A percentile compares a stretch with the other conserved stretches of the same genome.
Conservation (phyloP, 306 rosid species). For the Luffa acutangula region DNA sequence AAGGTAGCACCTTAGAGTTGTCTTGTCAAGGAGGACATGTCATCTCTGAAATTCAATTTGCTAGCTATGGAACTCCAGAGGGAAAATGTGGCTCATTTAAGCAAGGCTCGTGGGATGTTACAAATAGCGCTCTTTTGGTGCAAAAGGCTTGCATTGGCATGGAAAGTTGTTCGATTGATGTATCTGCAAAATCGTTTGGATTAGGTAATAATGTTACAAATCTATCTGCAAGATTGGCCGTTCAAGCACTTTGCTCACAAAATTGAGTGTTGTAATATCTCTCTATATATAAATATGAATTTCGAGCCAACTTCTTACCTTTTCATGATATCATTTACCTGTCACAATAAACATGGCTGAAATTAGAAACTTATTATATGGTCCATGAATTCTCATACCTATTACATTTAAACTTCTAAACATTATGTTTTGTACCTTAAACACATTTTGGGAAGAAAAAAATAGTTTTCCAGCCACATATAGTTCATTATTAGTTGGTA, state of each 20-base stretch:
- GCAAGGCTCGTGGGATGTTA: not conserved
- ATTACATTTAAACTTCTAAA: too few relatives aligned
- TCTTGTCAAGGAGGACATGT: conserved; percentile 27
- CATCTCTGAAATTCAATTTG: conserved; percentile 25
- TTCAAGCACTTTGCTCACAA: conserved; percentile 32
- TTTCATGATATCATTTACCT: too few relatives aligned
- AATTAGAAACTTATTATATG: too few relatives aligned
- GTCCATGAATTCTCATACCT: too few relatives aligned
- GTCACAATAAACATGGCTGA: too few relatives aligned
- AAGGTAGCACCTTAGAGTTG: conserved; percentile 30
- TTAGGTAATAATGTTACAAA: conserved; percentile 17
- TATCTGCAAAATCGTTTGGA: conserved; percentile 28
- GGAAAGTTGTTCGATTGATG: conserved; percentile 23
- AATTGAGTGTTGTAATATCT: not conserved
- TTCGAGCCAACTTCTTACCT: too few relatives aligned
- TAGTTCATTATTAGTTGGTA: too few relatives aligned
- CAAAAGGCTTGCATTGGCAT: conserved; percentile 36
- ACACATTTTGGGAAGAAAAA: too few relatives aligned
- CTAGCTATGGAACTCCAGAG: conserved; percentile 37
- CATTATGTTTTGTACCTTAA: too few relatives aligned
- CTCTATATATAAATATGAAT: too few relatives aligned
- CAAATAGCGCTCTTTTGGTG: not conserved
- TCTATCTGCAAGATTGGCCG: conserved; percentile 22
- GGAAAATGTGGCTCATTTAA: not conserved
- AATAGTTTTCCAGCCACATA: too few relatives aligned